Base-by-base conservation (phyloP, 345 rosid genomes). In the Corymbia maculata region DNA sequence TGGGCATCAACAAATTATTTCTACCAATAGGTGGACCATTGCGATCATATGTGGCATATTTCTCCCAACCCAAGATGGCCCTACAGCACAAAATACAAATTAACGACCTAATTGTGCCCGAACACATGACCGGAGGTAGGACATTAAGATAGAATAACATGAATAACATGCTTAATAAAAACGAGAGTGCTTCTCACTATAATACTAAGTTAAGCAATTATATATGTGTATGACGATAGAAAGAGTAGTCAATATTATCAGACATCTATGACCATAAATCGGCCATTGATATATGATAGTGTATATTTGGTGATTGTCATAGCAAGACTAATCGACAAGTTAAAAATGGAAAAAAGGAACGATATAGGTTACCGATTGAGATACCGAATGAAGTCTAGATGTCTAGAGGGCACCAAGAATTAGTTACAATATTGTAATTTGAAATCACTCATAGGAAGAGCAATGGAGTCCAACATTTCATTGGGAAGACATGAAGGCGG, bases 11-110 rank as follows among this genome's bases (percentile, higher is more conserved):
- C 42, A 30, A 7, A 66, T 66, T 15, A 30, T 30, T 14, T 66
- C 3, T 30, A 13, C 79, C 7, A 14, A 68, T 0, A 15, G 24
- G 9, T 12, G 32, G 6, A 9, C 79, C 12, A 16, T 32, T 36
- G 8, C 22, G 9, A 30, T 8, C 42, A 9, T 32, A 32, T 7
- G 32, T 68, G 32, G 12, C 19, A 2, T 8, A 2, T 68, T 36
- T 68, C 45, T 68, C 79, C 22, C 22, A 68, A 36, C 12, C 22
- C 2, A 68, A 32, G 79, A 68, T 32, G 42, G 42, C 1, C 79
- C 3, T 68, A 15, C 9, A 22, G 16, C 22, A 17, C 3, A 1
- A 11, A 2, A 15, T 12, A 16, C 6, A 15, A 32, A 9, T 1
- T 32, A 12, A 19, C 45, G 22, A 68, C 45, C 79, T 68, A 32